Evolutionary conservation across 1,284 basidiomycete genomes (phyloP).

Genomic region (Sphaerobolus stellatus): DNA sequence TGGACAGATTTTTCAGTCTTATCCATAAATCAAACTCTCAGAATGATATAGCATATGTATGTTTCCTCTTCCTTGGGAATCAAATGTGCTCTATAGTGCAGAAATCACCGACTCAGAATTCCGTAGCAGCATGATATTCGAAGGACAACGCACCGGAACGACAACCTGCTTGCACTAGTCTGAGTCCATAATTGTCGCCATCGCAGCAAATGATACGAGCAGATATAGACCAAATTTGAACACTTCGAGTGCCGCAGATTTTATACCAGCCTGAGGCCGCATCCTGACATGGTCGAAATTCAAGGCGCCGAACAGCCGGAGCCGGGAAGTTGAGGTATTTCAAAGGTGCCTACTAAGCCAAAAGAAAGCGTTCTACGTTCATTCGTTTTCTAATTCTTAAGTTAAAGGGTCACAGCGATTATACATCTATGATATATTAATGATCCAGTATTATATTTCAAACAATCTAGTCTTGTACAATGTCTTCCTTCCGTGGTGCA

Average conservation of each 20-base stretch:
- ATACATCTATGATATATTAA: neutral
- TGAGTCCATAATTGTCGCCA: conserved; percentile 88
- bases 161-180: conserved; percentile 84
- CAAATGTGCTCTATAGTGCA: conserved; percentile 68
- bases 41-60: conserved; percentile 27
- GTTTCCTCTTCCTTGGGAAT: conserved; percentile 63
- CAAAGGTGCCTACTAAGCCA: too few relatives aligned
- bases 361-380: too few relatives aligned
- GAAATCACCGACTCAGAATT: conserved; percentile 3
- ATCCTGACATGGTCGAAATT: too few relatives aligned
- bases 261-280: conserved; percentile 79
- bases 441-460: conserved; percentile 11
- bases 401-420: too few relatives aligned
- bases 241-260: conserved; percentile 84
- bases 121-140: neutral
- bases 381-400: too few relatives aligned
- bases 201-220: conserved; percentile 80
- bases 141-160: conserved; percentile 67
- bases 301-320: too few relatives aligned
- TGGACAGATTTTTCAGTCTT: conserved; percentile 25
- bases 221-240: conserved; percentile 90
- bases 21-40: conserved; percentile 7
- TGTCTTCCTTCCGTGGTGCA: conserved; percentile 83
- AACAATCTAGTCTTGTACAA: conserved; percentile 73
- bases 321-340: too few relatives aligned